These are phyloP conservation scores for Amaranthus palmeri DNA, from an alignment of 148 eudicot species.

Conservation along the genomic window DNA sequence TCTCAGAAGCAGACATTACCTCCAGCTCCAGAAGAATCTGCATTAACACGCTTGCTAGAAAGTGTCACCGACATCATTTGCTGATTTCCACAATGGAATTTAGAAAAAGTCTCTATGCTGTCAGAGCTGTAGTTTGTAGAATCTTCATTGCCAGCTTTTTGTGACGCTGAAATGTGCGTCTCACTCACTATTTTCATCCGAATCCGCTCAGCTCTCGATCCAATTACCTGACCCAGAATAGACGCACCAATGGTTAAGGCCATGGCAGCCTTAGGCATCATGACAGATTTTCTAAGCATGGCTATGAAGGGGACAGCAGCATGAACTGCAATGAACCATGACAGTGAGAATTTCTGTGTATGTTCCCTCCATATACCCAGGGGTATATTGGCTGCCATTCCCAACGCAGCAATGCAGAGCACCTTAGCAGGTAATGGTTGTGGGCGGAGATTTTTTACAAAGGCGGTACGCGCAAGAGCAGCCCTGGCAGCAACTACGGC, in stretches of 20 bases:
- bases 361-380: slow-evolving; percentile 82
- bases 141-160: slow-evolving; percentile 19
- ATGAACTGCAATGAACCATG: slow-evolving; percentile 82
- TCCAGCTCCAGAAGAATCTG: slow-evolving; percentile 29
- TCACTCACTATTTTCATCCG: slow-evolving; percentile 44
- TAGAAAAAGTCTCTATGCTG: slow-evolving; percentile 12
- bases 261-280: slow-evolving; percentile 85
- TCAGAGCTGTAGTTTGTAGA: slow-evolving; percentile 8
- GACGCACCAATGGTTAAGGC: slow-evolving; percentile 76
- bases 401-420: slow-evolving; percentile 53
- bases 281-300: slow-evolving; percentile 74
- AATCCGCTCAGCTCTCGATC: slow-evolving; percentile 68
- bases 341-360: slow-evolving; percentile 56
- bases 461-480: slow-evolving; percentile 66
- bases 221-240: slow-evolving; percentile 68
- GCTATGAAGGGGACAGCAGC: slow-evolving; percentile 85
- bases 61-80: slow-evolving; percentile 28
- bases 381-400: slow-evolving; percentile 74
- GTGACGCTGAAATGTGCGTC: slow-evolving; percentile 23
- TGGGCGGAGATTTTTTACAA: slow-evolving; percentile 64
- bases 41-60: slow-evolving; percentile 19
- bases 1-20: slow-evolving; percentile 41
- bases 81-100: slow-evolving; percentile 32
- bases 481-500: slow-evolving; percentile 75
- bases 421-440: slow-evolving; percentile 66